Conservation (phyloP, 2,329 filamentous ascomycete genomes). For the Nothomitra cinnamomea region DNA sequence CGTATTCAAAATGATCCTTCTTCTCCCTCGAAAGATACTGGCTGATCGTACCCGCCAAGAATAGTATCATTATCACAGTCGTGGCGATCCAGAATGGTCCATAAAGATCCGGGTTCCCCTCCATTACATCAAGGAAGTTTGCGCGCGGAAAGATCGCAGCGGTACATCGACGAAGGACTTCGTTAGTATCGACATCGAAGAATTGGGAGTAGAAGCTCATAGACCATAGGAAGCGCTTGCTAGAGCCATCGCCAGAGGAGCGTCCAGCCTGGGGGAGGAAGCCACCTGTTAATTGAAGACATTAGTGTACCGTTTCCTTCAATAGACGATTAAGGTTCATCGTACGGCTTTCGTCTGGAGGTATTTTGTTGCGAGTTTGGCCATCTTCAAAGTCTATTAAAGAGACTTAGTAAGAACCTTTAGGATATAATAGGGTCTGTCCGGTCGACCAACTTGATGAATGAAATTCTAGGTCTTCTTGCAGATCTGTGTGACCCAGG, state of each 20-base stretch:
- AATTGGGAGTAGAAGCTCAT: conserved; percentile 91
- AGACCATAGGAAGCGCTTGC: conserved; percentile 84
- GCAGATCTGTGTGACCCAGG: conserved; percentile 91
- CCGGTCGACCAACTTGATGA: conserved; percentile 44
- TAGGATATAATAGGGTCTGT: not conserved
- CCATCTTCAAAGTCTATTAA: conserved; percentile 7
- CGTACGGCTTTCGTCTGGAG: conserved; percentile 21
- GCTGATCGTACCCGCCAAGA: conserved; percentile 86
- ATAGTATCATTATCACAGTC: conserved; percentile 88
- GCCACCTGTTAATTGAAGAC: conserved; percentile 7
- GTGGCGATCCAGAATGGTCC: conserved; percentile 98
- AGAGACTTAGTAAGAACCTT: not conserved
- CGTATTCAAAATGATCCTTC: conserved; percentile 64
- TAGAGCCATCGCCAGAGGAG: conserved; percentile 21
- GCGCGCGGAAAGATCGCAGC: conserved; percentile 78
- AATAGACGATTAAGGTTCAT: conserved; percentile 11
- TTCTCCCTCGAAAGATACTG: conserved; percentile 61
- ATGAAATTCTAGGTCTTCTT: conserved; percentile 99
- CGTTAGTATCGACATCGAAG: conserved; percentile 93
- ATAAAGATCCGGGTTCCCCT: conserved; percentile 93
- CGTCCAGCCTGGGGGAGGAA: conserved; percentile 34
- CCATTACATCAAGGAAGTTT: conserved; percentile 92
- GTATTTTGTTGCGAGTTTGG: conserved; percentile 21
- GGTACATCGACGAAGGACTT: conserved; percentile 73
- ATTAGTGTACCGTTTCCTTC: not conserved